Percentiles rank a stretch among this genome's conserved stretches.
Conservation (phyloP, 345 rosid genomes). For the Acer negundo region DNA sequence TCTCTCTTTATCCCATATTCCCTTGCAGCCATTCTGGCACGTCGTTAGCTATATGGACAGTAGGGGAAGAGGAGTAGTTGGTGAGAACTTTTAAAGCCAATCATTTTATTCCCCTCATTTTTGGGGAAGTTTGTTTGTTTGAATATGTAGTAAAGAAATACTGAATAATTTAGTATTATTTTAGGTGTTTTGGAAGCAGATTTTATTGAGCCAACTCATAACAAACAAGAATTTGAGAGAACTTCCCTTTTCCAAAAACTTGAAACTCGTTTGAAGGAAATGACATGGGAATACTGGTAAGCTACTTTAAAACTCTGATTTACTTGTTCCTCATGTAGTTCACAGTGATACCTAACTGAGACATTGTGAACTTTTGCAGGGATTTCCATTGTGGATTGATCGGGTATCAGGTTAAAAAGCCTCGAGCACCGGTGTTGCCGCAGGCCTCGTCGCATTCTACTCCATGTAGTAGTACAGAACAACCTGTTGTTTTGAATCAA, state of each 20-base stretch:
- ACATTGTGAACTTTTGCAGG: constrained; percentile 50
- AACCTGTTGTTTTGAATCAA: constrained; percentile 32
- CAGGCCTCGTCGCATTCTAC: constrained; percentile 28
- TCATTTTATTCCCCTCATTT: constrained; percentile 7
- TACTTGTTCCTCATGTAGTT: neutral
- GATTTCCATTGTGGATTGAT: constrained; percentile 69
- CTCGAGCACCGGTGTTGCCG: constrained; percentile 29
- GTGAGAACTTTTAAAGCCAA: constrained; percentile 51
- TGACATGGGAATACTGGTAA: constrained; percentile 94
- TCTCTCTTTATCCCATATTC: neutral
- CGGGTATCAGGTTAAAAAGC: constrained; percentile 69
- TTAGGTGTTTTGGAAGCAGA: constrained; percentile 91
- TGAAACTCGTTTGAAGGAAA: constrained; percentile 88
- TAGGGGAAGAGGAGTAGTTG: constrained; percentile 91
- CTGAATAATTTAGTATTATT: constrained; percentile 16
- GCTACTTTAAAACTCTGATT: constrained; percentile 5
- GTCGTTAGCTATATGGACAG: constrained; percentile 51
- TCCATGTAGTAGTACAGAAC: constrained; percentile 26
- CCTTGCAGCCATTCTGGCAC: constrained; percentile 86
- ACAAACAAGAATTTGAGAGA: constrained; percentile 97
- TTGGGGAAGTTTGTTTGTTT: constrained; percentile 1
- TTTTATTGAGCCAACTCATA: constrained; percentile 90
- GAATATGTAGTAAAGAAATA: neutral
- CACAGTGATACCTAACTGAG: constrained; percentile 21
- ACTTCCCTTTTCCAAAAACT: constrained; percentile 93